phyloP scores from a whole-genome alignment of 768 basidiomycete species.

The Tephrocybe rancida region DNA sequence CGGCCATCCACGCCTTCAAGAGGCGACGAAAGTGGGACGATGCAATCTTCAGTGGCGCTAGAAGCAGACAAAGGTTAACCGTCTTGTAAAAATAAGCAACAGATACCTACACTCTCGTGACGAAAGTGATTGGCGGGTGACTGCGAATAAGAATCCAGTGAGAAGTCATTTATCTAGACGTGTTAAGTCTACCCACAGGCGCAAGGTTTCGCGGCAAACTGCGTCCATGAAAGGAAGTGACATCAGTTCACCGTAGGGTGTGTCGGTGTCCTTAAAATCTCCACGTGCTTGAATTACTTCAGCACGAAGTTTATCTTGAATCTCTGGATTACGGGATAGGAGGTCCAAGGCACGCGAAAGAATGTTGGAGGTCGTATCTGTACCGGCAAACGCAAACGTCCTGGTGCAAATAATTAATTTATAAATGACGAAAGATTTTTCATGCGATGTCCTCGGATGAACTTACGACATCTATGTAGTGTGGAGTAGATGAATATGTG shows the following conservation, averaged over 20 bases:
- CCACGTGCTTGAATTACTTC: conserved; percentile 31
- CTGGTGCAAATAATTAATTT: conserved; percentile 8
- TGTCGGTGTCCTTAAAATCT: conserved; percentile 27
- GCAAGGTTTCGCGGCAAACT: conserved; percentile 38
- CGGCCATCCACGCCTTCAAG: conserved; percentile 38
- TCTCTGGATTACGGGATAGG: conserved; percentile 30
- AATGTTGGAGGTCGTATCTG: conserved; percentile 46
- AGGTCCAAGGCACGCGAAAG: conserved; percentile 37
- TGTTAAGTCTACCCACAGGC: conserved; percentile 30
- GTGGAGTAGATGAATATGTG: not conserved
- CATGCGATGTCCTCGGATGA: not conserved
- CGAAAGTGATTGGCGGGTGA: conserved; percentile 17
- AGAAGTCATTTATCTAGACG: not conserved
- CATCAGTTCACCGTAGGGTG: conserved; percentile 39
- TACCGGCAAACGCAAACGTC: conserved; percentile 36
- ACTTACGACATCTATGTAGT: conserved; percentile 16
- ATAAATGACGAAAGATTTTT: not conserved
- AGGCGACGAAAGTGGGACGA: conserved; percentile 44
- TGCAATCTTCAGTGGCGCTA: conserved; percentile 36
- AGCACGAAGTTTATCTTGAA: conserved; percentile 35
- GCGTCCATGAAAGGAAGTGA: conserved; percentile 38
- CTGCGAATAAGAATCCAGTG: not conserved
- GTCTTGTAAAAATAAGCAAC: not conserved
- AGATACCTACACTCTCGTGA: conserved; percentile 16
- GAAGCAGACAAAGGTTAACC: not conserved